Evolutionary conservation across 805 yeast genomes (phyloP).

Genomic region (Kodamaea kaohsiungensis): DNA sequence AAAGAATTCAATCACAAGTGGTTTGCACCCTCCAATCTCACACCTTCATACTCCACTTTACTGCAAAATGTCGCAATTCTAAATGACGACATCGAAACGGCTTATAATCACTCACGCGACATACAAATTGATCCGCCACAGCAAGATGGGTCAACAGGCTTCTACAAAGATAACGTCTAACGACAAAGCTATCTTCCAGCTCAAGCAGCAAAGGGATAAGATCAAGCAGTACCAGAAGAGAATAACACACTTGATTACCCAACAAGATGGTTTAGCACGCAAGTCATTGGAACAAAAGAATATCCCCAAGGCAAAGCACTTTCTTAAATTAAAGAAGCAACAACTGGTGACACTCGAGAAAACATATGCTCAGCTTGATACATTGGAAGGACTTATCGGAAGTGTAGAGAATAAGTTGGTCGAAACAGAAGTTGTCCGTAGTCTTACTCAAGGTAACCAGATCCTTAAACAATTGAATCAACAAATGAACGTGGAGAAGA

Average conservation of each 20-base stretch:
- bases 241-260: slow-evolving; percentile 54
- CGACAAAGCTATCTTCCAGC: slow-evolving; percentile 82
- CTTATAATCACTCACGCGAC: background rate
- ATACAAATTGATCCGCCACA: background rate
- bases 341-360: slow-evolving; percentile 72
- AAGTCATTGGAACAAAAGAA: slow-evolving; percentile 54
- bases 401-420: slow-evolving; percentile 87
- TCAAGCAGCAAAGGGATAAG: slow-evolving; percentile 87
- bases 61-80: background rate
- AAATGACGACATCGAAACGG: background rate
- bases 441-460: slow-evolving; percentile 77
- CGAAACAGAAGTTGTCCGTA: slow-evolving; percentile 81
- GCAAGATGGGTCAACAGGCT: slow-evolving; percentile 41
- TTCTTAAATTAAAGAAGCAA: slow-evolving; percentile 76
- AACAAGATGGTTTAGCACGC: slow-evolving; percentile 64
- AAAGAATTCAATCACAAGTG: too few relatives aligned
- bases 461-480: slow-evolving; percentile 73
- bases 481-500: slow-evolving; percentile 74
- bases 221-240: slow-evolving; percentile 69
- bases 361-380: slow-evolving; percentile 76
- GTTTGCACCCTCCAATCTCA: too few relatives aligned
- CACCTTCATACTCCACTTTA: too few relatives aligned
- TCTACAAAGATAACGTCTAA: slow-evolving; percentile 72
- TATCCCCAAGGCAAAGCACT: slow-evolving; percentile 61
- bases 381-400: slow-evolving; percentile 74